phyloP scores from a whole-genome alignment of 2,329 filamentous ascomycete genomes.

The Paecilomyces sp. region DNA sequence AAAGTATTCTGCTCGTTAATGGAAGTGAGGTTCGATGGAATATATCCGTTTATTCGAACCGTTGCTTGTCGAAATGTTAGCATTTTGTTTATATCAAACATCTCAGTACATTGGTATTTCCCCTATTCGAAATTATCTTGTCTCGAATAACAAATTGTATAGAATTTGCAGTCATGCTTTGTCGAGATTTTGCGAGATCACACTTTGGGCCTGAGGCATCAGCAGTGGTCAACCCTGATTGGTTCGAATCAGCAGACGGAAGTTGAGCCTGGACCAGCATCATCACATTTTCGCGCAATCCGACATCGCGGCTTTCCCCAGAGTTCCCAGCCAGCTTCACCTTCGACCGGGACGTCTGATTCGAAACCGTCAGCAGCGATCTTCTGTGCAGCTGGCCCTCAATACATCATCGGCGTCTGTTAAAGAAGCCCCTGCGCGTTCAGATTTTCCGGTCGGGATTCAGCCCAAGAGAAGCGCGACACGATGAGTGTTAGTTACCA shows the following conservation, averaged over 20 bases:
- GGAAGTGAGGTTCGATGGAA: not conserved
- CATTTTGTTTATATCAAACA: not conserved
- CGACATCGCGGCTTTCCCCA: conserved; percentile 10
- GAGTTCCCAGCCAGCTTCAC: conserved; percentile 10
- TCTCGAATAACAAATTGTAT: not conserved
- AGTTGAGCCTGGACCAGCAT: conserved; percentile 9
- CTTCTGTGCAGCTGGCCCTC: not conserved
- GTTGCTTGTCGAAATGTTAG: not conserved
- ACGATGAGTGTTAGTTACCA: conserved; percentile 27
- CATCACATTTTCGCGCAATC: conserved; percentile 28
- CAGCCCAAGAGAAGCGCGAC: conserved; percentile 1
- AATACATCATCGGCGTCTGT: not conserved
- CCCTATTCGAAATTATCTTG: not conserved
- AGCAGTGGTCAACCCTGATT: conserved; percentile 12
- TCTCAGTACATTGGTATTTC: not conserved
- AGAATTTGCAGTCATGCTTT: not conserved
- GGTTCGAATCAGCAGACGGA: conserved; percentile 7
- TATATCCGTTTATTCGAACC: not conserved
- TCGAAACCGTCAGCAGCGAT: conserved; percentile 4
- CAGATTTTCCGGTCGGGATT: not conserved
- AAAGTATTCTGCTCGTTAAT: not conserved
- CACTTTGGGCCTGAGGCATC: conserved; percentile 17
- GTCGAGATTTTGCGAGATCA: not conserved
- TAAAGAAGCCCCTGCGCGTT: not conserved
- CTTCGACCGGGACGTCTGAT: not conserved